Evolutionary conservation across 208 protist genomes (phyloP).

Genomic region (Naegleria fowleri): DNA sequence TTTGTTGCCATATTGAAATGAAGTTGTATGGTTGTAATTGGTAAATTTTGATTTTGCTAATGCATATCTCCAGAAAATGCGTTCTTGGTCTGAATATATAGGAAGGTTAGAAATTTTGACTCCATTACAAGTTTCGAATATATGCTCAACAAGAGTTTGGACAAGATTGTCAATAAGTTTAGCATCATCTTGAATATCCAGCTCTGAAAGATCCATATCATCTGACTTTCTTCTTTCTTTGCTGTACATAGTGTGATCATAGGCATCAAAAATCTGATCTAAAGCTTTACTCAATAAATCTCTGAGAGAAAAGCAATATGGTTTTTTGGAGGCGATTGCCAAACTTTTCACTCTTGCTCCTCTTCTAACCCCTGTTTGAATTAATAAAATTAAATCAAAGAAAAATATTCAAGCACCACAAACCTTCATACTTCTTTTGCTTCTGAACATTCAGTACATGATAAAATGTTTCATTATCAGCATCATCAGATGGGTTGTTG

Average conservation of each 20-base stretch:
- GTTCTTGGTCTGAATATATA: not conserved
- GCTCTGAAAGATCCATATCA: not conserved
- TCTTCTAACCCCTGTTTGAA: not conserved
- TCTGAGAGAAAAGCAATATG: not conserved
- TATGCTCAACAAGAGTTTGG: not conserved
- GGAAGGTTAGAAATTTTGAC: not conserved
- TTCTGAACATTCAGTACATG: slow-evolving; percentile 10
- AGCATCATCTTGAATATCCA: not conserved
- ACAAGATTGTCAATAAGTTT: not conserved
- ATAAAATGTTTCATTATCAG: not conserved
- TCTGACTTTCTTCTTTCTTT: not conserved
- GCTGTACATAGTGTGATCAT: not conserved
- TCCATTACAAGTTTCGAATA: not conserved
- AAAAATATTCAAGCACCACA: not conserved
- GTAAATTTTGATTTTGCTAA: not conserved
- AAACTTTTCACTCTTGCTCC: not conserved
- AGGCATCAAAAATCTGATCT: not conserved
- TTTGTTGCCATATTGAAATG: not conserved
- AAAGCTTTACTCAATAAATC: slow-evolving; percentile 1
- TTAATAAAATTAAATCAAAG: not conserved
- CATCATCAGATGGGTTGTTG: not conserved
- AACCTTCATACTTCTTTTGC: slow-evolving; percentile 16
- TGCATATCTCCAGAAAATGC: not conserved
- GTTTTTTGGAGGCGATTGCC: not conserved
- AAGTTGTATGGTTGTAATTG: not conserved